Evolutionary conservation across 169 alveolate genomes (phyloP).

Genomic region (Perkinsus marinus): DNA sequence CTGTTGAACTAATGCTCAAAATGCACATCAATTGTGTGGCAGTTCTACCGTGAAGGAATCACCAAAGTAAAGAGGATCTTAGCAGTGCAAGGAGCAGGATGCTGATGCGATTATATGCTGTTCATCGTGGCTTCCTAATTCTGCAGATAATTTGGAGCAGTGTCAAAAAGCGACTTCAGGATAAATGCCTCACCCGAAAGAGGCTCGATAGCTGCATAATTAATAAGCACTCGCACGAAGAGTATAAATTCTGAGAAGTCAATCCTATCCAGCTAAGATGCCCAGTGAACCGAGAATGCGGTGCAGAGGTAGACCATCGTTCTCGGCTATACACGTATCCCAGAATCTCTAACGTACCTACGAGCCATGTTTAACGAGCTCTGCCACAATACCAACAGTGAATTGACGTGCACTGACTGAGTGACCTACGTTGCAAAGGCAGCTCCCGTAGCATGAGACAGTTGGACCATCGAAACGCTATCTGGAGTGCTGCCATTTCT

Average conservation of each 20-base stretch:
- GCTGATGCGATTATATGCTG: not conserved
- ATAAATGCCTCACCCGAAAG: slow-evolving; percentile 21
- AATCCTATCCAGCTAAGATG: slow-evolving; percentile 9
- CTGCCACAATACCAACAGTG: too few relatives aligned
- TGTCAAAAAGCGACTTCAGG: slow-evolving; percentile 17
- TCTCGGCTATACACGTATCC: slow-evolving; percentile 30
- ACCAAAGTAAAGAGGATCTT: not conserved
- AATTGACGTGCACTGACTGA: too few relatives aligned
- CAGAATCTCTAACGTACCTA: slow-evolving; percentile 21
- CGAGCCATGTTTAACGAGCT: too few relatives aligned
- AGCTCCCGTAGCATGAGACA: slow-evolving; percentile 52
- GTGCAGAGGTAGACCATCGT: slow-evolving; percentile 25
- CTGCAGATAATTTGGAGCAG: slow-evolving; percentile 21
- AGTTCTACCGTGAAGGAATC: too few relatives aligned
- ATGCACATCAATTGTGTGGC: too few relatives aligned
- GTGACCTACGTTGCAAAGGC: slow-evolving; percentile 22
- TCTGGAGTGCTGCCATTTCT: slow-evolving; percentile 47
- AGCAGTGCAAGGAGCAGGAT: not conserved
- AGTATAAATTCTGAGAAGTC: too few relatives aligned
- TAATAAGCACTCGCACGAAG: too few relatives aligned
- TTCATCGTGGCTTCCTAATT: not conserved
- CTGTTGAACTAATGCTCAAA: too few relatives aligned
- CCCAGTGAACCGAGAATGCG: slow-evolving; percentile 25
- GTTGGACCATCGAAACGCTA: slow-evolving; percentile 79
- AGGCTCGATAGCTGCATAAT: slow-evolving; percentile 16